phyloP scores from a whole-genome alignment of 176 grass and related monocot genomes.

The Aegilops speltoides region DNA sequence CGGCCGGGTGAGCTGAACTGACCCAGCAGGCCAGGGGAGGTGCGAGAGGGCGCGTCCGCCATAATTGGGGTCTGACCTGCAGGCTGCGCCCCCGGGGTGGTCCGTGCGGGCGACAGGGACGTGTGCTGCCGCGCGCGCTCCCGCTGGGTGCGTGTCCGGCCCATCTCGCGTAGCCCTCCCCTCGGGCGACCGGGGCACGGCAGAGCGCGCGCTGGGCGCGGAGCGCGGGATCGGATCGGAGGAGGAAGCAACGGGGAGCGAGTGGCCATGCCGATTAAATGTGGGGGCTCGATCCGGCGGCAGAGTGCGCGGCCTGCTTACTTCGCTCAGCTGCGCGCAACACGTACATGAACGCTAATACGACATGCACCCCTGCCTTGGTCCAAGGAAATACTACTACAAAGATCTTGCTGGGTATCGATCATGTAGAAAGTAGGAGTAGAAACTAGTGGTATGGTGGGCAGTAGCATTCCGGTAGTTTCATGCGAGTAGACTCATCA shows the following conservation, averaged over 20 bases:
- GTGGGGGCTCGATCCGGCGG: too few relatives aligned
- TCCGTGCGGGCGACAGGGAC: constrained; percentile 46
- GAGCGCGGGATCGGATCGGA: not conserved
- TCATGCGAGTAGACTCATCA: not conserved
- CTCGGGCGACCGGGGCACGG: constrained; percentile 29
- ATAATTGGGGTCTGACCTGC: constrained; percentile 46
- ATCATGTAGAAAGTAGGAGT: not conserved
- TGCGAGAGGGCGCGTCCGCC: not conserved
- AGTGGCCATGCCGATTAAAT: constrained; percentile 37
- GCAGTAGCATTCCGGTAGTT: not conserved
- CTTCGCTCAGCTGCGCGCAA: not conserved
- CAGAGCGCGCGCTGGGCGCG: not conserved
- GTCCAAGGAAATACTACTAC: not conserved
- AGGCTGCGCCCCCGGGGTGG: not conserved
- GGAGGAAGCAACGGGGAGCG: not conserved
- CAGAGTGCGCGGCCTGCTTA: not conserved
- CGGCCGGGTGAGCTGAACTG: constrained; percentile 26
- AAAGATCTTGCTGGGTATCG: not conserved
- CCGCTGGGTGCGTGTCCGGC: not conserved
- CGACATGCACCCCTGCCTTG: not conserved
- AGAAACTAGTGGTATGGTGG: not conserved
- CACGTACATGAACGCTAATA: not conserved
- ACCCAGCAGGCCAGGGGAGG: not conserved
- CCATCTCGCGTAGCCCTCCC: constrained; percentile 34
- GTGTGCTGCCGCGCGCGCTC: not conserved